Evolutionary conservation across 148 eudicot genomes (phyloP).

Genomic region (Vaccinium vitisidaea): DNA sequence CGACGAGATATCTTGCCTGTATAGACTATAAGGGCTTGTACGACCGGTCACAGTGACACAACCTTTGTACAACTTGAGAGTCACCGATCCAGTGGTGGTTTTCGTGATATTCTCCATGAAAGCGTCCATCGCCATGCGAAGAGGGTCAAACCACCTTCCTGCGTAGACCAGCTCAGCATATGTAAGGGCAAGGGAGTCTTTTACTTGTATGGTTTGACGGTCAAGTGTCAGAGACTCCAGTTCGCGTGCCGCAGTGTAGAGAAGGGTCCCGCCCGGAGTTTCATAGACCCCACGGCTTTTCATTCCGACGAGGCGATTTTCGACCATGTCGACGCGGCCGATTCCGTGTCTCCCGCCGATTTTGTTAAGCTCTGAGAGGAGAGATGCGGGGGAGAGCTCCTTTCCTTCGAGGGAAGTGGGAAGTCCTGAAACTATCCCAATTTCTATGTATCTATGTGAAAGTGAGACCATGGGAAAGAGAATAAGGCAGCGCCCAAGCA

Average conservation of each 20-base stretch:
- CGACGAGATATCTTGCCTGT: constrained; percentile 82
- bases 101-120: constrained; percentile 72
- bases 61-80: constrained; percentile 78
- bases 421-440: constrained; percentile 70
- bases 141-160: constrained; percentile 88
- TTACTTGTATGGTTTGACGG: constrained; percentile 70
- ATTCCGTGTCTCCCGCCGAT: constrained; percentile 80
- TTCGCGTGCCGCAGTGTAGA: constrained; percentile 63
- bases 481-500: background rate
- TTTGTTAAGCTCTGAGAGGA: constrained; percentile 51
- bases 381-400: constrained; percentile 83
- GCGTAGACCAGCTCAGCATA: constrained; percentile 91
- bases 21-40: constrained; percentile 69
- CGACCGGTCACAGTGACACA: constrained; percentile 62
- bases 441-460: constrained; percentile 62
- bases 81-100: constrained; percentile 87
- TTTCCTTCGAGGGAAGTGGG: constrained; percentile 82
- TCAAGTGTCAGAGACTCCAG: constrained; percentile 88
- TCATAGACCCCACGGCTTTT: constrained; percentile 94
- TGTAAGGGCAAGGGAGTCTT: constrained; percentile 72
- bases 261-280: constrained; percentile 91
- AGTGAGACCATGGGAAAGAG: background rate
- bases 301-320: constrained; percentile 89
- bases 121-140: constrained; percentile 75
- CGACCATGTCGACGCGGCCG: constrained; percentile 91